These are phyloP conservation scores for Trichoderma asperelloides DNA, from an alignment of 495 filamentous ascomycete genomes.

Conservation along the genomic window DNA sequence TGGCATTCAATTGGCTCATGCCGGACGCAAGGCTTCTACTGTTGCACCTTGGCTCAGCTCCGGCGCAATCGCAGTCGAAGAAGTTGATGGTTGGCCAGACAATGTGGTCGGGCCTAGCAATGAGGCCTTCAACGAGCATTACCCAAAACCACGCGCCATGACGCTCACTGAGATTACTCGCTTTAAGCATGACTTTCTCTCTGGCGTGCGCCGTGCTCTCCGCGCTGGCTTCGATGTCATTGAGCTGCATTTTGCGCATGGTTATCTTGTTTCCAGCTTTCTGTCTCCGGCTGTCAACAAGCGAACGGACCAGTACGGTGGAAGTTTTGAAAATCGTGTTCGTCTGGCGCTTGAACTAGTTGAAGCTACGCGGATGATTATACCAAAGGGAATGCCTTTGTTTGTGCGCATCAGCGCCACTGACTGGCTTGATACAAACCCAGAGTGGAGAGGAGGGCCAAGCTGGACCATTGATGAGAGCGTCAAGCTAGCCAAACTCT, in stretches of 20 bases:
- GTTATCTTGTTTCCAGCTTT: conserved; percentile 48
- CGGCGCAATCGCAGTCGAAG: conserved; percentile 40
- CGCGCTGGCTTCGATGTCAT: conserved; percentile 47
- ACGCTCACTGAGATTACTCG: conserved; percentile 46
- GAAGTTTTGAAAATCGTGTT: conserved; percentile 54
- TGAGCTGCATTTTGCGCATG: conserved; percentile 40
- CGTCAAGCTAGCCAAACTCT: conserved; percentile 39
- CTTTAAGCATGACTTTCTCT: conserved; percentile 47
- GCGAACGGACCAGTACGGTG: conserved; percentile 54
- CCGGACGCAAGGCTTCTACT: conserved; percentile 62
- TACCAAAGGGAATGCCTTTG: conserved; percentile 56
- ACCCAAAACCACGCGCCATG: conserved; percentile 46
- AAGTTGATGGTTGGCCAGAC: conserved; percentile 53
- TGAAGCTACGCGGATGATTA: conserved; percentile 40
- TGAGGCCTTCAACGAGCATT: conserved; percentile 42
- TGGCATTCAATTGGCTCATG: conserved; percentile 67
- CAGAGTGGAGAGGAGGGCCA: conserved; percentile 28
- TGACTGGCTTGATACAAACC: conserved; percentile 51
- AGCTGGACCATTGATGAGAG: conserved; percentile 49
- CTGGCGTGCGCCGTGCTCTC: conserved; percentile 44
- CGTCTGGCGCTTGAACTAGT: conserved; percentile 46
- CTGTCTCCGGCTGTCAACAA: conserved; percentile 45
- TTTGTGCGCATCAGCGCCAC: conserved; percentile 50
- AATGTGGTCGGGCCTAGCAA: conserved; percentile 47
- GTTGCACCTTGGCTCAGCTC: conserved; percentile 54